These are phyloP conservation scores for Exophiala alcalophila DNA, from an alignment of 2,329 filamentous ascomycete genomes.

Conservation along the genomic window DNA sequence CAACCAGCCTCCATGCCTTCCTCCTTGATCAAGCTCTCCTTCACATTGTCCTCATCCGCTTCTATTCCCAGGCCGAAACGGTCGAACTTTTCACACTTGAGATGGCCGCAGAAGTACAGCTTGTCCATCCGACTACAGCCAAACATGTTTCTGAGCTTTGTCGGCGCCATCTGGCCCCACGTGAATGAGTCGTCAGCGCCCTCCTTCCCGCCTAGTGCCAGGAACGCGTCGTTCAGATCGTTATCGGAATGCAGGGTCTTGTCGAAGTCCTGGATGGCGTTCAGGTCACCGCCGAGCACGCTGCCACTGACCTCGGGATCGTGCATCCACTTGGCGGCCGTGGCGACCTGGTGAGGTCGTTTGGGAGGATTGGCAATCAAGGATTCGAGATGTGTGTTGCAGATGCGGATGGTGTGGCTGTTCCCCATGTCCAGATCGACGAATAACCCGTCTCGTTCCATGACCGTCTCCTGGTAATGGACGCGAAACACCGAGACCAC, in stretches of 20 bases:
- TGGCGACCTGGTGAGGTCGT: conserved; percentile 49
- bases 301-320: conserved; percentile 34
- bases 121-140: conserved; percentile 57
- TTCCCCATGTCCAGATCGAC: conserved; percentile 46
- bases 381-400: conserved; percentile 59
- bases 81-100: conserved; percentile 45
- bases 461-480: conserved; percentile 48
- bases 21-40: conserved; percentile 21
- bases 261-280: conserved; percentile 58
- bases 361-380: conserved; percentile 49
- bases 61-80: conserved; percentile 49
- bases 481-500: conserved; percentile 51
- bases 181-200: conserved; percentile 54
- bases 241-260: conserved; percentile 48
- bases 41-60: conserved; percentile 33
- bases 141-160: conserved; percentile 43
- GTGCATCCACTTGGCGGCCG: conserved; percentile 46
- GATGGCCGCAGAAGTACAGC: conserved; percentile 51
- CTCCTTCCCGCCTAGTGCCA: conserved; percentile 52
- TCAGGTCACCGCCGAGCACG: conserved; percentile 55
- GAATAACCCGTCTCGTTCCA: conserved; percentile 56
- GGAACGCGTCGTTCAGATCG: conserved; percentile 51
- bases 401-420: conserved; percentile 43
- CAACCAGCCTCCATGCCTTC: conserved; percentile 28
- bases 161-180: conserved; percentile 56